Evolutionary conservation across 2,329 filamentous ascomycete genomes (phyloP).

Genomic region (Fusarium nanum): DNA sequence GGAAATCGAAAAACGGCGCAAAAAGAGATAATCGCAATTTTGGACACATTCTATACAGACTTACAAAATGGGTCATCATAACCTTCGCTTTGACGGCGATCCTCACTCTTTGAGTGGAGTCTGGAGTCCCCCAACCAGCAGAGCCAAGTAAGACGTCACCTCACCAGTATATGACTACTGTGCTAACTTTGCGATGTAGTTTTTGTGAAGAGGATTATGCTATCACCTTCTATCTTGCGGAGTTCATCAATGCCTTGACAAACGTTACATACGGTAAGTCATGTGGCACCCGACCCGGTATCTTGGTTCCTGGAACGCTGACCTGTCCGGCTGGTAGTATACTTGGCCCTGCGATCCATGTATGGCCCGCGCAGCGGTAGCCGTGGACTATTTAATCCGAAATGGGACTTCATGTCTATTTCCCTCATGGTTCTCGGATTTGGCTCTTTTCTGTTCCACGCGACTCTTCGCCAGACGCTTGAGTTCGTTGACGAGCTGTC

Average conservation of each 20-base stretch:
- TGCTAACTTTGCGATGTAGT: slow-evolving; percentile 41
- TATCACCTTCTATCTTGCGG: slow-evolving; percentile 56
- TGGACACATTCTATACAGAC: neutral
- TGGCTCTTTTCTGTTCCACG: slow-evolving; percentile 59
- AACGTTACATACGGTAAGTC: slow-evolving; percentile 58
- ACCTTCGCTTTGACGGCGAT: slow-evolving; percentile 53
- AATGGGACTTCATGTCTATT: slow-evolving; percentile 56
- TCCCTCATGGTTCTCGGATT: slow-evolving; percentile 57
- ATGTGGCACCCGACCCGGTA: slow-evolving; percentile 12
- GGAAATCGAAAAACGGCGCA: neutral
- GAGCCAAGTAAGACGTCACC: slow-evolving; percentile 51
- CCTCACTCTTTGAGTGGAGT: slow-evolving; percentile 49
- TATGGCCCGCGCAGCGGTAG: slow-evolving; percentile 48
- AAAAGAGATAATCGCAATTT: neutral
- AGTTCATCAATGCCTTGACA: slow-evolving; percentile 59
- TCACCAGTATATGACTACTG: neutral
- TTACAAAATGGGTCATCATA: slow-evolving; percentile 49
- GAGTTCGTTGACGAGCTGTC: slow-evolving; percentile 68
- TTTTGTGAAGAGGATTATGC: slow-evolving; percentile 62
- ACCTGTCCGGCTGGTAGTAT: slow-evolving; percentile 49
- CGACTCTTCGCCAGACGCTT: slow-evolving; percentile 56
- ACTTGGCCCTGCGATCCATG: slow-evolving; percentile 55
- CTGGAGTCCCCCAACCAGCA: slow-evolving; percentile 56
- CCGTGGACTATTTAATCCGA: slow-evolving; percentile 48
- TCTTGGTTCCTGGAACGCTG: slow-evolving; percentile 4